Base-by-base conservation (phyloP, 139 green algal genomes). In the Haematococcus lacustris region DNA sequence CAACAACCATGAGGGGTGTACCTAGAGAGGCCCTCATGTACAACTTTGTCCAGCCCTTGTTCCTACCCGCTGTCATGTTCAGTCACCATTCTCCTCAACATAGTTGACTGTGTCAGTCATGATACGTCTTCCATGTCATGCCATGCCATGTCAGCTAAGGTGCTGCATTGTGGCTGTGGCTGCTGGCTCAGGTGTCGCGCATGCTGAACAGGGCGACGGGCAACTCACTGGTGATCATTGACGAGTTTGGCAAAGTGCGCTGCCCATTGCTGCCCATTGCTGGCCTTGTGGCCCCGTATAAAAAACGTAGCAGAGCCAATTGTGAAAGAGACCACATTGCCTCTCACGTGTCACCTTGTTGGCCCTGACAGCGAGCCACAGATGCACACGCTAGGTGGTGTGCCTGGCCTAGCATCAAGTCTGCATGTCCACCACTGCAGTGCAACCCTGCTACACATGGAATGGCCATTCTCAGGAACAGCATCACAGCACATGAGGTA, bases 211-310 rank as follows among this genome's bases (percentile, higher is more conserved):
- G 78, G 3, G 85, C 87, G 50, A 97, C 90, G 1, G 62, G 50
- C 53, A 89, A 85, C 71, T 96, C 90, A 0, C 82, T 98, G 25
- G 79, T 91, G 57, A 78, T 98, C 17, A 80, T 98, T 0, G 94
- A 98, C 70, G 94, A 98, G 78, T 98, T 98, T 80, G 94, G 94
- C 3, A 98, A 97, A 73, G 78, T 83, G 73, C 25, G 60, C 3
- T 32, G n/a, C n/a, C n/a, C n/a, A n/a, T n/a, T n/a, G n/a, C n/a
- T n/a, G n/a, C n/a, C n/a, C n/a, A n/a, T n/a, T n/a, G n/a, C n/a
- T n/a, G n/a, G n/a, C n/a, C n/a, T n/a, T n/a, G n/a, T n/a, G n/a
- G n/a, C n/a, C n/a, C n/a, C n/a, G n/a, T n/a, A n/a, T n/a, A n/a
- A n/a, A n/a, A n/a, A n/a, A n/a, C n/a, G n/a, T n/a, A n/a, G n/a